phyloP scores from a whole-genome alignment of 106 monocot genomes.

The Agapanthus africanus region DNA sequence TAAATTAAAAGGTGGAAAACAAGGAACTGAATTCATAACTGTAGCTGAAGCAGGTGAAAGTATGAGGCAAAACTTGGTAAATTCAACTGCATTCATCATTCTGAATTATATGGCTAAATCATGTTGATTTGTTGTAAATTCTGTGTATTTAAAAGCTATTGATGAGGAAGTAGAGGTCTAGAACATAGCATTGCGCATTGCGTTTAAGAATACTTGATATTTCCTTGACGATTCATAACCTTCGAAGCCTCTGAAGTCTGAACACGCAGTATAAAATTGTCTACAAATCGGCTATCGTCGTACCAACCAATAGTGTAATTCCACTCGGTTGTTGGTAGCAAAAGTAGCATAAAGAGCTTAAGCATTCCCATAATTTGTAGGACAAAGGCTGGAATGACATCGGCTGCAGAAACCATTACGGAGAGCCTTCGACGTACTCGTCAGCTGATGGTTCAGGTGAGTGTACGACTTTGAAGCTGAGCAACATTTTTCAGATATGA shows the following conservation, averaged over 20 bases:
- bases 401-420: constrained; percentile 91
- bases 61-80: no score
- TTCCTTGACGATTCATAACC: not conserved
- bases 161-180: not conserved
- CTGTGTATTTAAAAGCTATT: not conserved
- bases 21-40: no score
- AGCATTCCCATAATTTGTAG: constrained; percentile 23
- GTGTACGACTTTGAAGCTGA: not conserved
- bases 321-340: not conserved
- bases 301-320: not conserved
- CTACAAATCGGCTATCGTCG: not conserved
- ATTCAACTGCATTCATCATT: not conserved
- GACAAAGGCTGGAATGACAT: constrained; percentile 88
- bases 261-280: not conserved
- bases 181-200: no score
- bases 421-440: constrained; percentile 84
- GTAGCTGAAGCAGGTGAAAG: no score
- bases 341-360: not conserved
- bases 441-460: constrained; percentile 96
- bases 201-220: no score
- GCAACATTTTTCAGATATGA: constrained; percentile 2
- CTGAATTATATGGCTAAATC: not conserved
- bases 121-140: not conserved
- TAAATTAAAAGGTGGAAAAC: no score
- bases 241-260: not conserved